Conservation (phyloP, 1,139 yeast species). For the Entelexis sorbosivorans region DNA sequence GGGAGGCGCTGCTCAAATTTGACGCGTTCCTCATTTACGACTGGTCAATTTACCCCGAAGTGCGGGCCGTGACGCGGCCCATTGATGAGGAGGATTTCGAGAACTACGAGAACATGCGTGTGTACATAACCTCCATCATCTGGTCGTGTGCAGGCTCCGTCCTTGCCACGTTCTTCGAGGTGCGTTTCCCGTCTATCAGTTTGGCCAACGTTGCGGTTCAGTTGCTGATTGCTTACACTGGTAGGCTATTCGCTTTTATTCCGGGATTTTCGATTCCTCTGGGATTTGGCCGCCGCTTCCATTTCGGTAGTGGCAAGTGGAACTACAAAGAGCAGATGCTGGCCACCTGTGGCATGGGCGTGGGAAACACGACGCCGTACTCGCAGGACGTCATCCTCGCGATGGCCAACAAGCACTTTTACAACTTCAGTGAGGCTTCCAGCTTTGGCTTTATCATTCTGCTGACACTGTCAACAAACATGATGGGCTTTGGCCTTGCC, state of each 20-base stretch:
- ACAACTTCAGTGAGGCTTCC: slow-evolving; percentile 22
- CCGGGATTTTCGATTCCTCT: slow-evolving; percentile 29
- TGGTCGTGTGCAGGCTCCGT: slow-evolving; percentile 51
- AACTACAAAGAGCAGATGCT: slow-evolving; percentile 49
- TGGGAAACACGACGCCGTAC: slow-evolving; percentile 25
- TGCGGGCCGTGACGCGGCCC: slow-evolving; percentile 46
- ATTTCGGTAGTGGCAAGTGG: slow-evolving; percentile 46
- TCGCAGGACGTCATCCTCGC: slow-evolving; percentile 28
- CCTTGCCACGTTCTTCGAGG: slow-evolving; percentile 48
- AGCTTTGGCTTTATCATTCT: slow-evolving; percentile 38
- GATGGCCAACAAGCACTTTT: slow-evolving; percentile 28
- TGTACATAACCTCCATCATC: slow-evolving; percentile 43
- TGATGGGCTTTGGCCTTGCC: slow-evolving; percentile 54
- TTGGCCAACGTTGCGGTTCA: slow-evolving; percentile 47
- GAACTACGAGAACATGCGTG: slow-evolving; percentile 48
- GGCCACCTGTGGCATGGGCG: slow-evolving; percentile 27
- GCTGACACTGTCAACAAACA: slow-evolving; percentile 44
- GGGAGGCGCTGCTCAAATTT: slow-evolving; percentile 32
- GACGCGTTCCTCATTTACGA: slow-evolving; percentile 36
- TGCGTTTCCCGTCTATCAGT: slow-evolving; percentile 45
- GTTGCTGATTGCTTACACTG: slow-evolving; percentile 51
- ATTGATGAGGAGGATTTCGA: slow-evolving; percentile 20
- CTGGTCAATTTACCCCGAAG: slow-evolving; percentile 44
- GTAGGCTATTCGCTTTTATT: slow-evolving; percentile 29
- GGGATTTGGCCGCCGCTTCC: slow-evolving; percentile 36